Base-by-base conservation (phyloP, 2,329 filamentous ascomycete species). In the Orbilia brochopaga region DNA sequence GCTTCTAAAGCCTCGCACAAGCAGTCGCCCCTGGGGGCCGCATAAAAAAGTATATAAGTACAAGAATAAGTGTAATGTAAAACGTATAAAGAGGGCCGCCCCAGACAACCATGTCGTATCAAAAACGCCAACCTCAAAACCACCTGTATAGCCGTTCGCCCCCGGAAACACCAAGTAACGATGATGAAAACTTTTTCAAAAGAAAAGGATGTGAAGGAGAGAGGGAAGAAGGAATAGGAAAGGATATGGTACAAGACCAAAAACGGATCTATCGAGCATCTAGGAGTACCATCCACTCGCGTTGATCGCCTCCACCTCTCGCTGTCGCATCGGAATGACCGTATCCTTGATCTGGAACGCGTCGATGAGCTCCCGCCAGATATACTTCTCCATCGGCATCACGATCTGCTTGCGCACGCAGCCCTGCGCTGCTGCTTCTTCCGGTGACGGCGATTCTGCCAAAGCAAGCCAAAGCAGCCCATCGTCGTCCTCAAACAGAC, bases 311-410 rank as follows among this genome's bases (percentile, higher is more conserved):
- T 62, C 72, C 27, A 58, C 79, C 64, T 85, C 81, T 74, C 91
- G 87, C 73, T 85, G 81, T 15, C 94, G 86, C 79, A 96, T 90
- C n/a, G 88, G 85, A 73, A 99, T 97, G 79, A 97, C 88, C 0
- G 90, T 83, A 74, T 91, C 83, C n/a, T 81, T 84, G 74, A 97
- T 91, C 24, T 88, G 82, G 77, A 92, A 95, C 0, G 86, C 86
- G 8, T 89, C 79, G 54, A 96, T 88, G 50, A 97, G 83, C 19
- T 90, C 85, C 75, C 86, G 82, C 93, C 93, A 99, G 0, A 86
- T 90, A 0, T 86, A 83, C 82, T 92, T 94, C 76, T 97, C 92
- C 73, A 99, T 85, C 11, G 90, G 88, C 78, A 97, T 86, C 21
- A 99, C 88, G 11, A 92, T 90, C 80, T 99, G 94, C 74, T 94